phyloP scores from a whole-genome alignment of 176 grass and related monocot species.

The Oryza meyeriana region DNA sequence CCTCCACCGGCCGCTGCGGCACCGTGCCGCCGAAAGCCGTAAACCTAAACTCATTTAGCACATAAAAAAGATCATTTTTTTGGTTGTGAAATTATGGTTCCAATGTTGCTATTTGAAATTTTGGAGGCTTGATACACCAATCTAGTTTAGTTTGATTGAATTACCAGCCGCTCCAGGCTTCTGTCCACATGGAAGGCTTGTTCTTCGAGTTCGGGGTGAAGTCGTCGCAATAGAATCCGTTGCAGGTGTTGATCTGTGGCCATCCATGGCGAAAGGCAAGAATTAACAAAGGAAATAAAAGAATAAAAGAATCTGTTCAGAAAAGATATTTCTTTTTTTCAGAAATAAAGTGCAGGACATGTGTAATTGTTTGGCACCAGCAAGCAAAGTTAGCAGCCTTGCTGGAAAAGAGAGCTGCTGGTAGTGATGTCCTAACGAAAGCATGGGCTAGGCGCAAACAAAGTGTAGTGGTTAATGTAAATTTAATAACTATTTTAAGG shows the following conservation, averaged over 20 bases:
- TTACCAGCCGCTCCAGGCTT: slow-evolving; percentile 89
- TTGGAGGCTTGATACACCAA: not conserved
- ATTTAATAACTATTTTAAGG: not conserved
- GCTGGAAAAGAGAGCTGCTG: slow-evolving; percentile 2
- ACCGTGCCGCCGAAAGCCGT: slow-evolving; percentile 83
- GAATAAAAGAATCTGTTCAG: not conserved
- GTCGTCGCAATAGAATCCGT: slow-evolving; percentile 92
- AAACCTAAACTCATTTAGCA: slow-evolving; percentile 52
- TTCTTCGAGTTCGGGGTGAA: slow-evolving; percentile 67
- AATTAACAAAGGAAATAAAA: not conserved
- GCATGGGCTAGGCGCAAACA: not conserved
- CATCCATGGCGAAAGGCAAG: not conserved
- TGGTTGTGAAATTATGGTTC: not conserved
- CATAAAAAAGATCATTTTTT: not conserved
- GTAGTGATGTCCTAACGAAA: slow-evolving; percentile 43
- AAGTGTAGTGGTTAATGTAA: not conserved
- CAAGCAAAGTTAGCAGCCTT: slow-evolving; percentile 17
- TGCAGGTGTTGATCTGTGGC: slow-evolving; percentile 87
- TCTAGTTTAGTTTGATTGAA: not conserved
- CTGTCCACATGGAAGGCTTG: slow-evolving; percentile 97
- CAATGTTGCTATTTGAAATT: not conserved
- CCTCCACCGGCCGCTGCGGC: slow-evolving; percentile 83
- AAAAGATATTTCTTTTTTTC: not conserved
- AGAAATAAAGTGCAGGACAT: not conserved
- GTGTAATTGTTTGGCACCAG: slow-evolving; percentile 7